A percentile compares a stretch with the other conserved stretches of the same genome.
Conservation (phyloP, 2,329 filamentous ascomycete species). For the Hymenoscyphus fraxineus region DNA sequence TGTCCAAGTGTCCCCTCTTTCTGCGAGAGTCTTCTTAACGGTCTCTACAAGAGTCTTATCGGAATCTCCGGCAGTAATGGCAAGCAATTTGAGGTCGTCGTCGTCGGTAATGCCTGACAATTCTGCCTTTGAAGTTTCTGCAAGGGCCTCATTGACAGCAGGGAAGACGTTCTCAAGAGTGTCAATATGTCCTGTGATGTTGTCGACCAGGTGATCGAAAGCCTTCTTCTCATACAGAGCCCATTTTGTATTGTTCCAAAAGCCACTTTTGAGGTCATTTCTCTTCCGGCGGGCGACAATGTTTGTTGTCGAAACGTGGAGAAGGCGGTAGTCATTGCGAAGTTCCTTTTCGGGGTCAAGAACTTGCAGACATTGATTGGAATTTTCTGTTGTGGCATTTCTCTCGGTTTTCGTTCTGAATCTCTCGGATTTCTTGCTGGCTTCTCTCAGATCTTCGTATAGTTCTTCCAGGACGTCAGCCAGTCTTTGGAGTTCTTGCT, state of each 20-base stretch:
- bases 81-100: no score
- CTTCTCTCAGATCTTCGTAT: no score
- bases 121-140: no score
- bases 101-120: no score
- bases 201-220: neutral
- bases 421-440: neutral
- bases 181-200: neutral
- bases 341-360: neutral
- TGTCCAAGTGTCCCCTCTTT: no score
- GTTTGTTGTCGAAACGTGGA: neutral
- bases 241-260: slow-evolving; percentile 2
- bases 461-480: no score
- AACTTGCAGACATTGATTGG: neutral
- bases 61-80: no score
- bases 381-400: neutral
- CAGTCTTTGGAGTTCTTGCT: no score
- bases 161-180: neutral
- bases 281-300: neutral
- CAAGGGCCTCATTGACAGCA: neutral
- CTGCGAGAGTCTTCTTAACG: no score
- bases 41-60: no score
- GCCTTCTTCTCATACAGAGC: slow-evolving; percentile 3
- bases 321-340: neutral
- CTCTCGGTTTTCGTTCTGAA: neutral
- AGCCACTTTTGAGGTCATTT: neutral